Evolutionary conservation across 208 protist genomes (phyloP).

Genomic region (Acanthamoeba royreba): DNA sequence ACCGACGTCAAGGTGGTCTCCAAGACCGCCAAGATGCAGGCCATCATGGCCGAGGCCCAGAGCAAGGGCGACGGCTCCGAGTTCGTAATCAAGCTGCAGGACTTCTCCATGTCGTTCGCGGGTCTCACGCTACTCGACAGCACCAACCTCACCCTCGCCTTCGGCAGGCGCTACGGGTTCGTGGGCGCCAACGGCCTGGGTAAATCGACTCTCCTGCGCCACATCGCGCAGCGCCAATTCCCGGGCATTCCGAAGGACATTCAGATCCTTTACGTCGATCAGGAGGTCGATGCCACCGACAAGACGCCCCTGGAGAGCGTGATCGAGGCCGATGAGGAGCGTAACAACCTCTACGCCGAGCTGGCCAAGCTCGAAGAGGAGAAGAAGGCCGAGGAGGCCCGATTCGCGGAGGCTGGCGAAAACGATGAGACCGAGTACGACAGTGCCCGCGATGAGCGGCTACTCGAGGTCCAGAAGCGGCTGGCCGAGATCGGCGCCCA

Average conservation of each 20-base stretch:
- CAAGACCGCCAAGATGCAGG: constrained; percentile 21
- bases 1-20: not conserved
- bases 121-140: constrained; percentile 57
- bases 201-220: constrained; percentile 90
- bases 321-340: constrained; percentile 85
- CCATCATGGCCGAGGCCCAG: constrained; percentile 47
- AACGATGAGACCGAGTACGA: constrained; percentile 63
- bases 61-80: constrained; percentile 38
- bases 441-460: constrained; percentile 79
- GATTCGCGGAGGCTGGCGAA: not conserved
- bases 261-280: constrained; percentile 96
- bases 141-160: constrained; percentile 67
- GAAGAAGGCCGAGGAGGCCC: constrained; percentile 29
- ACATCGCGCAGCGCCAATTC: constrained; percentile 86
- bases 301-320: constrained; percentile 58
- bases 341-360: constrained; percentile 87
- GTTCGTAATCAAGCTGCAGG: constrained; percentile 63
- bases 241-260: constrained; percentile 93
- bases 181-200: constrained; percentile 91
- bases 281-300: constrained; percentile 87
- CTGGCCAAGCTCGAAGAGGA: constrained; percentile 85
- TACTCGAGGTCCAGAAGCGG: constrained; percentile 92
- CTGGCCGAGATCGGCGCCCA: constrained; percentile 94
- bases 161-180: constrained; percentile 93
- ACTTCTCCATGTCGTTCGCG: constrained; percentile 64